A percentile compares a stretch with the other conserved stretches of the same genome.
These are phyloP conservation scores for Chrysopogon serrulatus DNA, from an alignment of 176 grass and related monocot genomes.

Conservation along the genomic window DNA sequence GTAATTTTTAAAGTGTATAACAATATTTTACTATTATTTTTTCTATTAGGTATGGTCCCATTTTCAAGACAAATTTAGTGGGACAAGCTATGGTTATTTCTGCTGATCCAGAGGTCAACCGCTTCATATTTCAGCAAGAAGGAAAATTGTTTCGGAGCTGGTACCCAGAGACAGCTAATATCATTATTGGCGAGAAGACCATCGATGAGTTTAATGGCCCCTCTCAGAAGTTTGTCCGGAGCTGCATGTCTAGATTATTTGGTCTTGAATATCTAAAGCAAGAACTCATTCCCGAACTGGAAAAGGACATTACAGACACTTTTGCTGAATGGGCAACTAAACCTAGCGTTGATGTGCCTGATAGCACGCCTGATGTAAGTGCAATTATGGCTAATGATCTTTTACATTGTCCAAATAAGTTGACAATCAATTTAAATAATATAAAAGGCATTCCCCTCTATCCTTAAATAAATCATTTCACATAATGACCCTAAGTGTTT, in stretches of 20 bases:
- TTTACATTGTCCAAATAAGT: no score
- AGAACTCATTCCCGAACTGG: not conserved
- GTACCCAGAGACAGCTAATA: not conserved
- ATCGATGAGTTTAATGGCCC: not conserved
- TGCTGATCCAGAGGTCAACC: not conserved
- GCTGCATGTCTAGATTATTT: not conserved
- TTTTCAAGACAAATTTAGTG: not conserved
- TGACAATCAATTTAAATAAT: no score
- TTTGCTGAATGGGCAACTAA: not conserved
- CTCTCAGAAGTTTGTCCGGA: not conserved
- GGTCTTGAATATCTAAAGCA: not conserved
- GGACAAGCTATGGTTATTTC: not conserved
- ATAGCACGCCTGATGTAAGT: not conserved
- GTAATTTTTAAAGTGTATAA: no score
- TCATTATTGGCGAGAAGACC: not conserved
- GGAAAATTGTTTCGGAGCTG: not conserved
- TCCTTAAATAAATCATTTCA: no score
- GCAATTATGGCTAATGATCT: no score
- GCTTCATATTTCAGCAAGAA: conserved; percentile 7
- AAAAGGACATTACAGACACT: not conserved
- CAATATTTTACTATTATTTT: not conserved
- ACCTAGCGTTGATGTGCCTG: not conserved
- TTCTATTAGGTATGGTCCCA: not conserved
- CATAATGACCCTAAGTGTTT: no score
- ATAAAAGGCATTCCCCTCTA: no score